Evolutionary conservation across 1,284 basidiomycete species (phyloP), one percentile per base, ranked within the genome.

Genomic region (Sporisorium graminicola): DNA sequence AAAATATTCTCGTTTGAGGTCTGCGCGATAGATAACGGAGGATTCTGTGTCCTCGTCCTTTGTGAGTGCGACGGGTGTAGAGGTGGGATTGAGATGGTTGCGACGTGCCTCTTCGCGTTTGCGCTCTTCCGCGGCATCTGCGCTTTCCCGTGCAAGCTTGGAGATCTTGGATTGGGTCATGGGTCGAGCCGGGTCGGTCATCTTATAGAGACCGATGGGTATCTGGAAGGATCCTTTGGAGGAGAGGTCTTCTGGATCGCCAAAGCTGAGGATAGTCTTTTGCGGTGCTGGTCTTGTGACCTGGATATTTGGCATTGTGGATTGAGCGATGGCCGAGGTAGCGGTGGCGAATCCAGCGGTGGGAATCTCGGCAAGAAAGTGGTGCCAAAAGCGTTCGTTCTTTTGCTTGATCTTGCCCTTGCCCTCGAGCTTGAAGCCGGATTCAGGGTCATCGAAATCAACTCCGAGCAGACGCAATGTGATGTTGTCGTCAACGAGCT

Each of bases 401-500:
- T 50, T 65, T 78, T 92, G 93, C 89, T 95, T 94, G 65, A 90
- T 88, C 5, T 87, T 69, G 10, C 89, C 88, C 81, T 95, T 94
- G 77, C 90, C 87, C 58, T 91, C 89, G 82, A 94, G 91, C 9
- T 88, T 85, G 80, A 89, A 91, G 0, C 86, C 89, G 24, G 90
- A 86, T 22, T 91, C 89, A 40, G 91, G 90, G 77, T 94, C 92
- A 79, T 92, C 93, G 85, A 95, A 95, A 85, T 94, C 93, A 43
- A 94, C 88, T 5, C 94, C 94, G 27, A 86, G 63, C n/a, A 86
- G 74, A 1, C 74, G 75, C 27, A 86, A 31, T 0, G 65, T 50
- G 43, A 86, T 78, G 10, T 68, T 64, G 5, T 76, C 54, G 2
- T 65, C 60, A 9, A 59, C 50, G 51, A 86, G 65, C 53, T 74